Conservation (phyloP, 129 eudicot species). For the Chrysanthemum seticuspe region DNA sequence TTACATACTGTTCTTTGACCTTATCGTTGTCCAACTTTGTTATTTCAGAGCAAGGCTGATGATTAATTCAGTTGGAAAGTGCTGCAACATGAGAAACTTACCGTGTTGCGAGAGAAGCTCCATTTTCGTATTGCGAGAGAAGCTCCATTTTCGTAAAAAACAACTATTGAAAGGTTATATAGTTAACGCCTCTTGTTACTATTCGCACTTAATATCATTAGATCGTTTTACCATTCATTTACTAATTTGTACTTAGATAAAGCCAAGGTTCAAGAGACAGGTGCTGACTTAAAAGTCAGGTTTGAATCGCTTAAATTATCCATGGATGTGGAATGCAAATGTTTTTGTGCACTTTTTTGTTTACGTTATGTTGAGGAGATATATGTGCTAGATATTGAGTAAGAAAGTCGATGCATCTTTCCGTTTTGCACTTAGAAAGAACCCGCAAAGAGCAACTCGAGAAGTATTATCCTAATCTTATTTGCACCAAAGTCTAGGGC, state of each 20-base stretch:
- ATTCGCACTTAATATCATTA: neutral
- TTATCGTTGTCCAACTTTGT: neutral
- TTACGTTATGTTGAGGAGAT: neutral
- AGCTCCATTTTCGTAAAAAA: constrained; percentile 67
- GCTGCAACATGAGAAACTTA: constrained; percentile 76
- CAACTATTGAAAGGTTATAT: constrained; percentile 55
- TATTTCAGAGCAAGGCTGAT: constrained; percentile 79
- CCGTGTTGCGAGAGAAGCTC: constrained; percentile 80
- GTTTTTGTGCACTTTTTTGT: neutral
- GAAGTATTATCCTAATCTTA: constrained; percentile 81
- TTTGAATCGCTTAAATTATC: constrained; percentile 72
- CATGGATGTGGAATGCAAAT: constrained; percentile 40
- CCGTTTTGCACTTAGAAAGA: constrained; percentile 64
- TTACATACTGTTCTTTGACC: no score
- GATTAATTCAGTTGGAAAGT: constrained; percentile 81
- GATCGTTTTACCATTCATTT: no score
- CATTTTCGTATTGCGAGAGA: constrained; percentile 67
- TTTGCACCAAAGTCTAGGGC: constrained; percentile 74
- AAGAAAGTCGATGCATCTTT: neutral
- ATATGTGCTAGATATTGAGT: constrained; percentile 4
- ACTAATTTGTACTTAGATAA: constrained; percentile 50
- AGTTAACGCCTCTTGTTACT: neutral
- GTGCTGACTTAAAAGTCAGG: constrained; percentile 60
- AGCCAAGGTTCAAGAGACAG: constrained; percentile 64
- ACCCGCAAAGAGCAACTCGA: constrained; percentile 73